These are phyloP conservation scores for Hordeum marinum DNA, from an alignment of 176 grass and related monocot genomes.

Conservation along the genomic window DNA sequence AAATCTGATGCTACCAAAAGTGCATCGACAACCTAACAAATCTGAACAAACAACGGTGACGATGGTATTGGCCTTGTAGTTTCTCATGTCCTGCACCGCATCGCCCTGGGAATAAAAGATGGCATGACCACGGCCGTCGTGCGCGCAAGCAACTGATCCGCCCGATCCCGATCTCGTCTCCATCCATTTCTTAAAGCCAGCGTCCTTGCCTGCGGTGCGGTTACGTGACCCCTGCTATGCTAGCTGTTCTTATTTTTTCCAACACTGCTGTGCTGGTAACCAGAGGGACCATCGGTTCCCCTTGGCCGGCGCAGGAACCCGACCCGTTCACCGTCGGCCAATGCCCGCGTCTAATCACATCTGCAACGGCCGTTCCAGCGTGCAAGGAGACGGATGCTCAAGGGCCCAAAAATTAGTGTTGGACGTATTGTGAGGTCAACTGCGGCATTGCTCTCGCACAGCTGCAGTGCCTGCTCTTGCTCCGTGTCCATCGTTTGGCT, in stretches of 20 bases:
- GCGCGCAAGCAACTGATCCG: conserved; percentile 17
- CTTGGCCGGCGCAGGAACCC: not conserved
- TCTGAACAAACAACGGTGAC: not conserved
- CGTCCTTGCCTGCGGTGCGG: conserved; percentile 7
- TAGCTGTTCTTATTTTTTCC: not conserved
- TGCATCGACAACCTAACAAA: not conserved
- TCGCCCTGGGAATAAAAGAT: not conserved
- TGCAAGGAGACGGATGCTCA: not conserved
- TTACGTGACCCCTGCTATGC: not conserved
- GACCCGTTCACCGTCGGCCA: not conserved
- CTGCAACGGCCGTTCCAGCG: not conserved
- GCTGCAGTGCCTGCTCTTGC: not conserved
- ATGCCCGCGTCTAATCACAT: too few species aligned
- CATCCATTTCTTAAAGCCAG: not conserved
- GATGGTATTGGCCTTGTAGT: not conserved
- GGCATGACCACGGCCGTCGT: not conserved
- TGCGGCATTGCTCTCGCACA: not conserved
- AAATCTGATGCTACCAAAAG: not conserved
- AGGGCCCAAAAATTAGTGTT: not conserved
- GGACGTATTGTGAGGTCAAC: conserved; percentile 20
- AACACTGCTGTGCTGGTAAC: not conserved
- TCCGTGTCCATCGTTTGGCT: not conserved
- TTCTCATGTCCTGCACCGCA: not conserved
- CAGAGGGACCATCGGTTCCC: not conserved
- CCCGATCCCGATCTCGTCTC: not conserved